A percentile compares a stretch with the other conserved stretches of the same genome.
These are phyloP conservation scores for Patellifolia procumbens DNA, from an alignment of 179 eudicot species.

Conservation along the genomic window DNA sequence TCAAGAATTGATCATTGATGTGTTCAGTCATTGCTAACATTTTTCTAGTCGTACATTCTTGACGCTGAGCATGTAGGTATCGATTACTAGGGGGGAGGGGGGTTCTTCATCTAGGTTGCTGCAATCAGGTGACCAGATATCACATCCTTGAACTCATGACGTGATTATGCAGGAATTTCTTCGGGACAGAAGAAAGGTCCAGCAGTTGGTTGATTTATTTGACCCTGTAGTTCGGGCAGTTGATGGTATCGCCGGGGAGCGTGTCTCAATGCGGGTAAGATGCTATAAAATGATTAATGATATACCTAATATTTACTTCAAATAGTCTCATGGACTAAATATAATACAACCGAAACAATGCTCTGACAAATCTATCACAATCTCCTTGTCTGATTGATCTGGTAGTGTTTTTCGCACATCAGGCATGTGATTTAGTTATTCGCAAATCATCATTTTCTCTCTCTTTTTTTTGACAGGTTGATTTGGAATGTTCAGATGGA, in stretches of 20 bases:
- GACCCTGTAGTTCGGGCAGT: constrained; percentile 85
- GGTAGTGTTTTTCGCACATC: neutral
- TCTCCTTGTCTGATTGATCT: constrained; percentile 1
- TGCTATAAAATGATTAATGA: constrained; percentile 2
- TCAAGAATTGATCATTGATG: neutral
- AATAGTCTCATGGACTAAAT: constrained; percentile 1
- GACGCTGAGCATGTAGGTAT: no score
- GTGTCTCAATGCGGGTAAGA: constrained; percentile 94
- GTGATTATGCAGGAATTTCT: constrained; percentile 62
- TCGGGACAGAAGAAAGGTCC: constrained; percentile 77
- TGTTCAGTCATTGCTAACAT: neutral
- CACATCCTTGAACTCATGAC: neutral
- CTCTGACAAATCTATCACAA: constrained; percentile 8
- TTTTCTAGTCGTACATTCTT: neutral
- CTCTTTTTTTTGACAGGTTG: constrained; percentile 59
- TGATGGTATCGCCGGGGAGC: constrained; percentile 84
- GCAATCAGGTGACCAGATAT: neutral
- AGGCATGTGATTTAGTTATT: neutral
- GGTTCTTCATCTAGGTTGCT: neutral
- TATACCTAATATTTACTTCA: no score
- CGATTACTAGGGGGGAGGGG: no score
- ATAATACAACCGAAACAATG: neutral
- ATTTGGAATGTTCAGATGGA: constrained; percentile 86
- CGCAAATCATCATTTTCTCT: neutral
- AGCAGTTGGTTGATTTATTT: constrained; percentile 71